Evolutionary conservation across 164 flowering plant genomes (phyloP).

Genomic region (Vitis amurensis): DNA sequence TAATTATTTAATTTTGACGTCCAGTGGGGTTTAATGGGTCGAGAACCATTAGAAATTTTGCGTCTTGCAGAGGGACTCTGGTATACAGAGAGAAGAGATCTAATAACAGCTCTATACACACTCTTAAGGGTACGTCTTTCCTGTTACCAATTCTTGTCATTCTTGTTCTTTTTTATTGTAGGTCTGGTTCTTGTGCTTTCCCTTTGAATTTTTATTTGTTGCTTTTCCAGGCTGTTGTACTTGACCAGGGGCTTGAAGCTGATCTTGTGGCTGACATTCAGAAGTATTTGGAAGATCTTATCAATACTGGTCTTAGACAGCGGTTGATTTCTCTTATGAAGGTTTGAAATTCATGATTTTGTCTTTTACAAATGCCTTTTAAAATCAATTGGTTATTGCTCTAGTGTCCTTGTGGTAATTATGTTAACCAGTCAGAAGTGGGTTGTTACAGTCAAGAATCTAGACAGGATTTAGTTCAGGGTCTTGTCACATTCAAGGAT

Average conservation of each 20-base stretch:
- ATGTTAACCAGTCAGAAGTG: too few species aligned
- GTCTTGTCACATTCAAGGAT: too few species aligned
- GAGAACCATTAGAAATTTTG: slow-evolving; percentile 80
- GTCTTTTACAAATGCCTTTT: neutral
- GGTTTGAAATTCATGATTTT: slow-evolving; percentile 36
- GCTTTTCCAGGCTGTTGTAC: slow-evolving; percentile 79
- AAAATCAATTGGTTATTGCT: neutral
- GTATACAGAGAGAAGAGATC: slow-evolving; percentile 95
- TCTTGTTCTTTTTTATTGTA: neutral
- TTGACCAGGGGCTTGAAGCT: slow-evolving; percentile 82
- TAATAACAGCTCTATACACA: slow-evolving; percentile 62
- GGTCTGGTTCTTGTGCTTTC: neutral
- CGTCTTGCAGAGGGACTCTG: slow-evolving; percentile 97
- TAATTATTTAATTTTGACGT: slow-evolving; percentile 1
- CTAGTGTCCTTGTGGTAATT: too few species aligned
- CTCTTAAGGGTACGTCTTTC: slow-evolving; percentile 65
- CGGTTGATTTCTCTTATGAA: slow-evolving; percentile 73
- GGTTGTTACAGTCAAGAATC: too few species aligned
- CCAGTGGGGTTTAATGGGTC: slow-evolving; percentile 89
- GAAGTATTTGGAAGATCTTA: slow-evolving; percentile 76
- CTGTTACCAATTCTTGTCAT: too few species aligned
- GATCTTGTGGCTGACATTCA: slow-evolving; percentile 78
- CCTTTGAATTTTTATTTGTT: slow-evolving; percentile 4
- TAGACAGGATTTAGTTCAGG: too few species aligned
- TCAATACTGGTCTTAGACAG: slow-evolving; percentile 78